Evolutionary conservation across 2,329 filamentous ascomycete species (phyloP).

Genomic region (Venturia oleaginea): DNA sequence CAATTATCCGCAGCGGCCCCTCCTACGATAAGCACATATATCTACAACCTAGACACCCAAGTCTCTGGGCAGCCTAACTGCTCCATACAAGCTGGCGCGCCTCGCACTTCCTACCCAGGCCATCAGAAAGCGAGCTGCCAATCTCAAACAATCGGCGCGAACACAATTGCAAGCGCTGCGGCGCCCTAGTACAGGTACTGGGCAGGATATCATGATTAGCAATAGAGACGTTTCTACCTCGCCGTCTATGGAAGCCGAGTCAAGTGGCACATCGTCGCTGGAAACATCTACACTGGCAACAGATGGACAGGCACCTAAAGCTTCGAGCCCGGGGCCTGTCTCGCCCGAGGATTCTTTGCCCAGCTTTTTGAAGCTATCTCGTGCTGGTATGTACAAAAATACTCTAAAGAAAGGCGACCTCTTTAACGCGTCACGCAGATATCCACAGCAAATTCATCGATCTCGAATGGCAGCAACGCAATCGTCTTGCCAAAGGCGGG

Average conservation of each 20-base stretch:
- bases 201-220: not conserved
- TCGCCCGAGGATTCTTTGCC: not conserved
- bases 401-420: not conserved
- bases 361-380: slow-evolving; percentile 8
- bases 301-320: not conserved
- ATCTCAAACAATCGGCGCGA: not conserved
- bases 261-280: not conserved
- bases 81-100: not conserved
- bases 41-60: not conserved
- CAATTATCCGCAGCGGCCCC: not conserved
- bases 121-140: not conserved
- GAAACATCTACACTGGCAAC: not conserved
- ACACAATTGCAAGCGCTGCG: slow-evolving; percentile 1
- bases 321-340: not conserved
- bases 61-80: not conserved
- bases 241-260: not conserved
- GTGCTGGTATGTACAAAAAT: not conserved
- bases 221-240: not conserved
- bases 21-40: not conserved
- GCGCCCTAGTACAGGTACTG: not conserved
- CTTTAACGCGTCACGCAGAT: slow-evolving; percentile 32
- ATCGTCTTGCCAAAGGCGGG: slow-evolving; percentile 32
- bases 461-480: slow-evolving; percentile 51
- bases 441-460: slow-evolving; percentile 52
- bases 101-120: not conserved